Evolutionary conservation across 1,284 basidiomycete species (phyloP), one percentile per base, ranked within the genome.

Genomic region (Trichosporon sp.): DNA sequence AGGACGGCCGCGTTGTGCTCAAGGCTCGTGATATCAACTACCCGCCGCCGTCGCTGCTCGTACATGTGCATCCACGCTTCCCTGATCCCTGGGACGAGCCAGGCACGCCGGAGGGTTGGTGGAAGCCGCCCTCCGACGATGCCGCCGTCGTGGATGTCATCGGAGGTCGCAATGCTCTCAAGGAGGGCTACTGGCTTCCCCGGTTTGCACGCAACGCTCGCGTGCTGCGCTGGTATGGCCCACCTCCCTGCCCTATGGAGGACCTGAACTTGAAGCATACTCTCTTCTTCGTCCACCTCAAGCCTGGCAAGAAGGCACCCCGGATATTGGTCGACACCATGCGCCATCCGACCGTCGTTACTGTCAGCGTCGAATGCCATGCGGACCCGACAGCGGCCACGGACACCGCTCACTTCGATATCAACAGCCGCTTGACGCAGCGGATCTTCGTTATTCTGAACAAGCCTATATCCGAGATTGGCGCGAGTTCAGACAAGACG

Each of bases 321-420:
- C 26, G 56, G 4, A 61, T 61, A 12, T 61, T 26, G 56, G 32
- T 61, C 32, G 56, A 61, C 56, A 61, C 56, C 31, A 61, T 61
- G 56, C 56, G 32, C 12, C 56, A 61, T 61, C 56, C 56, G 31
- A 31, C 31, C 11, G 56, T 32, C 12, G 32, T 61, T 31, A 61
- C 56, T 31, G 56, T 61, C 31, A 61, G 31, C 14, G 26, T 61
- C 4, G 56, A 32, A 7, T 61, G 56, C 12, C 12, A 61, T 6
- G 32, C 56, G 14, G 56, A 61, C 32, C 56, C 56, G 56, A 61
- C 56, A 3, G 16, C 56, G 11, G 56, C 19, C 4, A 4, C 31
- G 1, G 31, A 61, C 6, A 32, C 11, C 5, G 56, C 31, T 5
- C 56, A 61, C 32, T 61, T 61, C 31, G 56, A 61, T 11, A 61